A percentile compares a stretch with the other conserved stretches of the same genome.
Evolutionary conservation across 805 yeast species (phyloP).

Genomic region (Pichia gijzeniarum): DNA sequence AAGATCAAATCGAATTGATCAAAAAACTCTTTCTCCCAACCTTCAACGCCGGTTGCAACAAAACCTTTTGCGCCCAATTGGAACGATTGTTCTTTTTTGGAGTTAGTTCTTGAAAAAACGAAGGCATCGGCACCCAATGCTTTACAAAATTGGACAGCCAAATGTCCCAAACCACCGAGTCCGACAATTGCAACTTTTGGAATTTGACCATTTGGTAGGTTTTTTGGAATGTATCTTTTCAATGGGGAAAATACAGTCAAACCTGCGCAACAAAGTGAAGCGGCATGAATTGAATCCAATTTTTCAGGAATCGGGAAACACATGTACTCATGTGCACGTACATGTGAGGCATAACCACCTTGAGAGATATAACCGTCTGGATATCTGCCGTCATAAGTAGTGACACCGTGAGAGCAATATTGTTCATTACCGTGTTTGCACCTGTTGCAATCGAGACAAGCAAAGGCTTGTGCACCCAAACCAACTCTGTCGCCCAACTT

Average conservation of each 20-base stretch:
- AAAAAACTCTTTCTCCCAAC: slow-evolving; percentile 33
- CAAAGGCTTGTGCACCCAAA: slow-evolving; percentile 37
- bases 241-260: slow-evolving; percentile 45
- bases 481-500: slow-evolving; percentile 43
- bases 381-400: slow-evolving; percentile 37
- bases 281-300: slow-evolving; percentile 36
- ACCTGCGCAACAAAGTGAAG: slow-evolving; percentile 49
- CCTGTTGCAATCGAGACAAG: slow-evolving; percentile 33
- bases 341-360: slow-evolving; percentile 44
- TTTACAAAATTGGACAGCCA: slow-evolving; percentile 39
- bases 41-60: slow-evolving; percentile 40
- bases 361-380: slow-evolving; percentile 32
- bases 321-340: slow-evolving; percentile 40
- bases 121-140: slow-evolving; percentile 42
- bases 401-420: slow-evolving; percentile 37
- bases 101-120: slow-evolving; percentile 37
- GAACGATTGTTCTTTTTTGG: slow-evolving; percentile 36
- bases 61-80: slow-evolving; percentile 37
- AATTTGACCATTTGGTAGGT: slow-evolving; percentile 25
- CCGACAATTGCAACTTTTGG: slow-evolving; percentile 39
- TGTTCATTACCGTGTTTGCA: slow-evolving; percentile 38
- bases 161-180: slow-evolving; percentile 43
- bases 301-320: slow-evolving; percentile 41
- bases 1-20: slow-evolving; percentile 36
- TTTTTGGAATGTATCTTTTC: slow-evolving; percentile 32